Evolutionary conservation across 345 rosid genomes (phyloP), one percentile per base, ranked within the genome.

Genomic region (Lepidium didymum): DNA sequence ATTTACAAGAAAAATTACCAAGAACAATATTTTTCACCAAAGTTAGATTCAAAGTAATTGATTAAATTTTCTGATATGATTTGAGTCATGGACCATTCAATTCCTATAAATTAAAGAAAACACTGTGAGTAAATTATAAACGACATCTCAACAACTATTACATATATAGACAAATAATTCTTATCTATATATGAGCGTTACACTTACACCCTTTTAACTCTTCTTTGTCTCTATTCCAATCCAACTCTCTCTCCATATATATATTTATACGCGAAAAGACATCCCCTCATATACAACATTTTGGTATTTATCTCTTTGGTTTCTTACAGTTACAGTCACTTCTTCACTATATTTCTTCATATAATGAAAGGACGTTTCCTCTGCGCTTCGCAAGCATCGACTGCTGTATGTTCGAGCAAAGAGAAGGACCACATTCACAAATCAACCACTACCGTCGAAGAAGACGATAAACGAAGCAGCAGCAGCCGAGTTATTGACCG

Each of bases 321-420:
- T 16, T 25, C 47, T 36, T 36, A 53, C 51, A 4, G 38, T 45
- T 36, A 53, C 51, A 5, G 33, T 37, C 61, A 21, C 33, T 21
- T 49, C 54, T 49, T 21, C 51, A 23, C 4, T 23, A 29, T 46
- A 11, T n/a, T 8, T 27, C 37, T 46, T 3, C 21, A 7, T 23
- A 7, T 21, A 23, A 72, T 64, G 78, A 74, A 67, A 50, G 68
- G 73, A 11, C 68, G 29, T 44, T 53, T 67, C 69, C 69, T 75
- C 6, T 75, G 79, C 66, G 85, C 85, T 42, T 91, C 99, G 6
- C 96, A 89, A 78, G 92, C 92, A 66, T 94, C 99, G 36, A 91
- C 99, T 14, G 84, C 97, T 71, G 77, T 89, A 70, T 86, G 91
- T 70, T 83, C 86, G 81, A 84, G 56, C 67, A 76, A 29, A 29